phyloP scores from a whole-genome alignment of 257 asterid species.

The Henckelia pumila region DNA sequence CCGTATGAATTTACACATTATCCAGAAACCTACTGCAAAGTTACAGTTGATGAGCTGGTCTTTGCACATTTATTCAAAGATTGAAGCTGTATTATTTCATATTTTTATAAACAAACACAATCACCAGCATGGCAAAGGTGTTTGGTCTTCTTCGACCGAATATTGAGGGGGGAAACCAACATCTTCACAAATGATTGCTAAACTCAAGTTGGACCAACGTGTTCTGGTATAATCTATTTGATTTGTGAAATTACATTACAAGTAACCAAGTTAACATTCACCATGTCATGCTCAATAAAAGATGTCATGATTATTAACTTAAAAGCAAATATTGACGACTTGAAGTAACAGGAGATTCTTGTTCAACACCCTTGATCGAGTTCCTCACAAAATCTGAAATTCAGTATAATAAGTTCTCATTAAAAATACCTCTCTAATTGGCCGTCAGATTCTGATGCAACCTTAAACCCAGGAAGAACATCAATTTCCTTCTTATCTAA shows the following conservation, averaged over 20 bases:
- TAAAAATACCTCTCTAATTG: conserved; percentile 60
- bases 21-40: too few relatives aligned
- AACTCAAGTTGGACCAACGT: too few relatives aligned
- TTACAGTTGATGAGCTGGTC: too few relatives aligned
- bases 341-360: neutral
- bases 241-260: conserved; percentile 11
- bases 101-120: too few relatives aligned
- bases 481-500: conserved; percentile 55
- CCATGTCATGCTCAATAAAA: too few relatives aligned
- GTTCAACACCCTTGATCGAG: neutral
- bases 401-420: conserved; percentile 4
- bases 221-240: neutral
- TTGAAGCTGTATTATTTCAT: too few relatives aligned
- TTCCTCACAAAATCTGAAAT: neutral
- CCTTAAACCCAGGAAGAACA: conserved; percentile 72
- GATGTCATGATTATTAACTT: neutral
- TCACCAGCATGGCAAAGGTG: too few relatives aligned
- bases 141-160: too few relatives aligned
- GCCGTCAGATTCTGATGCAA: conserved; percentile 63
- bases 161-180: too few relatives aligned
- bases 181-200: too few relatives aligned
- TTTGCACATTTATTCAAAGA: too few relatives aligned
- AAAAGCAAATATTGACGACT: neutral
- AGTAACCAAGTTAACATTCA: neutral
- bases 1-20: too few relatives aligned